phyloP scores from a whole-genome alignment of 129 eudicot species.

The Chrysanthemum seticuspe region DNA sequence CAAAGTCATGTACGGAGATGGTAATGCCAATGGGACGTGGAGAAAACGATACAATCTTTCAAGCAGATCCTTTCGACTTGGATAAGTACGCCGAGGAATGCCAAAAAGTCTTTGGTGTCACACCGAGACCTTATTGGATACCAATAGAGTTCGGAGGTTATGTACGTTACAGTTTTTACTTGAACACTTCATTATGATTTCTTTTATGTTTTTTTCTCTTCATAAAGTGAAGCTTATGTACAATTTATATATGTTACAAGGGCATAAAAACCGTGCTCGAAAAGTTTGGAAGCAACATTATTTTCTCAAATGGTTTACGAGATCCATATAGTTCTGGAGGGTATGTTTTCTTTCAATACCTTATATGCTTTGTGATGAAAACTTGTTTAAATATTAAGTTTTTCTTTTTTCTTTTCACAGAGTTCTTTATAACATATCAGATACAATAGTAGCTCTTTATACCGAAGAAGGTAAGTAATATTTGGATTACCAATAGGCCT shows the following conservation, averaged over 20 bases:
- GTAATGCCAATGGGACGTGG: constrained; percentile 42
- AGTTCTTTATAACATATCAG: constrained; percentile 36
- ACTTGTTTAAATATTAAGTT: neutral
- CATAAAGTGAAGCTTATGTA: too few relatives aligned
- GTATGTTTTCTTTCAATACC: constrained; percentile 2
- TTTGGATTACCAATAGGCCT: neutral
- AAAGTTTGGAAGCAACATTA: constrained; percentile 47
- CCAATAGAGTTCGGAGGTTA: constrained; percentile 32
- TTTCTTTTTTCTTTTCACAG: neutral
- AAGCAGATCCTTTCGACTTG: constrained; percentile 32
- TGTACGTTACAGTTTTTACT: neutral
- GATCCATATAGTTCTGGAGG: constrained; percentile 51
- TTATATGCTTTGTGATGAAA: too few relatives aligned
- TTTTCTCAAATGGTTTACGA: constrained; percentile 38
- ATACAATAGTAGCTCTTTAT: constrained; percentile 27
- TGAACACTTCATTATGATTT: too few relatives aligned
- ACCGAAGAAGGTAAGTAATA: constrained; percentile 18
- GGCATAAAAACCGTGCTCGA: constrained; percentile 21
- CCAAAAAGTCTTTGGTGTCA: constrained; percentile 27
- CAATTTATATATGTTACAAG: too few relatives aligned
- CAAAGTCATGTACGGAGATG: constrained; percentile 41
- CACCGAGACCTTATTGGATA: constrained; percentile 42
- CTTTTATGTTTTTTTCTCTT: too few relatives aligned
- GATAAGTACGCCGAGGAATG: constrained; percentile 21
- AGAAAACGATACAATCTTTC: constrained; percentile 38